Evolutionary conservation across 352 stramenopile species (phyloP).

Genomic region (Phytophthora megakarya): DNA sequence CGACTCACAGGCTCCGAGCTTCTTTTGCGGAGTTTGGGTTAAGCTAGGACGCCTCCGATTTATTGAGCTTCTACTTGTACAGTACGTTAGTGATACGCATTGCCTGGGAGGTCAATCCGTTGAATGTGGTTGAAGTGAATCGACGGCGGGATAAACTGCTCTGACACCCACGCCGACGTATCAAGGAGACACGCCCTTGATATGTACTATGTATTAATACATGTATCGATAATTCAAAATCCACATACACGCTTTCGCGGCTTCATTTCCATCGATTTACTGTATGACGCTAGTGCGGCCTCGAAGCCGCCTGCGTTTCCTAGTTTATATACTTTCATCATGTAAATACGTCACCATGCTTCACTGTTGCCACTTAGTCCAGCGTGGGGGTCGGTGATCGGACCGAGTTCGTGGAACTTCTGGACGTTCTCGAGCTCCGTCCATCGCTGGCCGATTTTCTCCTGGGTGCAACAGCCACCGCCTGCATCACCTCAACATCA

Average conservation of each 20-base stretch:
- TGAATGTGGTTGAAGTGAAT: slow-evolving; percentile 13
- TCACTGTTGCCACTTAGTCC: slow-evolving; percentile 2
- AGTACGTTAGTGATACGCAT: not conserved
- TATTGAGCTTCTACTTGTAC: not conserved
- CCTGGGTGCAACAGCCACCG: slow-evolving; percentile 19
- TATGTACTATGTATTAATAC: no score
- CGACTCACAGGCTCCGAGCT: no score
- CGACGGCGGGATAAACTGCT: no score
- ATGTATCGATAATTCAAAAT: slow-evolving; percentile 8
- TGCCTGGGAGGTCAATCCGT: not conserved
- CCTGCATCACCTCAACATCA: slow-evolving; percentile 21
- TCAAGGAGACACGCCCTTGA: no score
- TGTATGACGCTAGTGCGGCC: slow-evolving; percentile 14
- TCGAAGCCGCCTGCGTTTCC: slow-evolving; percentile 5
- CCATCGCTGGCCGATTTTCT: slow-evolving; percentile 31
- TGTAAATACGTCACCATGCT: slow-evolving; percentile 16
- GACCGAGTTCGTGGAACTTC: slow-evolving; percentile 29
- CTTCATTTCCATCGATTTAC: slow-evolving; percentile 18
- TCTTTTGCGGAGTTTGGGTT: no score
- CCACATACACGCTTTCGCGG: slow-evolving; percentile 3
- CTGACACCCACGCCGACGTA: no score
- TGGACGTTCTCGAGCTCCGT: slow-evolving; percentile 24
- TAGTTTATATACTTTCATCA: slow-evolving; percentile 26
- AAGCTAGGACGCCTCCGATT: no score
- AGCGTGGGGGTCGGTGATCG: slow-evolving; percentile 18